phyloP scores from a whole-genome alignment of 2,329 filamentous ascomycete species.

The Ascochyta koolunga region DNA sequence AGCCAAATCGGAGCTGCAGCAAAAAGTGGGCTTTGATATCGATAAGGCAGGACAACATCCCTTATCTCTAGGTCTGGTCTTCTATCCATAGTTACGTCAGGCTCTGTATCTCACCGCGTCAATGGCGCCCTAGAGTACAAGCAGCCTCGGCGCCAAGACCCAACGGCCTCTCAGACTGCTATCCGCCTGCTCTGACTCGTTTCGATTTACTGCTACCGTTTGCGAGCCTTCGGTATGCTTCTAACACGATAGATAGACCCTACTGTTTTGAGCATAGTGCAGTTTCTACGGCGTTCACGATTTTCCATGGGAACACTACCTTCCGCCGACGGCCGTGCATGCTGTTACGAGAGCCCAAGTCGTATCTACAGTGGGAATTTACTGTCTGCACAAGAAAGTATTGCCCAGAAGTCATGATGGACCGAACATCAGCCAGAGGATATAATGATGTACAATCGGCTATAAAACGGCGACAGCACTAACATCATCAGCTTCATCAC shows the following conservation, averaged over 20 bases:
- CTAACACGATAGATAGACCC: slow-evolving; percentile 19
- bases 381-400: no score
- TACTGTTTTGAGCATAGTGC: slow-evolving; percentile 4
- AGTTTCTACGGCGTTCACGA: slow-evolving; percentile 1
- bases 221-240: slow-evolving; percentile 2
- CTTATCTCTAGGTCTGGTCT: slow-evolving; percentile 11
- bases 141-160: slow-evolving; percentile 32
- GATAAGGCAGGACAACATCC: slow-evolving; percentile 3
- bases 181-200: slow-evolving; percentile 11
- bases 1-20: not conserved
- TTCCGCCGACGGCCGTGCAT: slow-evolving; percentile 12
- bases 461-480: not conserved
- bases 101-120: slow-evolving; percentile 18
- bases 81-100: slow-evolving; percentile 37
- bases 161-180: slow-evolving; percentile 10
- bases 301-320: not conserved
- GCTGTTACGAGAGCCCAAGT: slow-evolving; percentile 18
- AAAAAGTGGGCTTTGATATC: slow-evolving; percentile 2
- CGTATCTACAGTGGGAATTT: slow-evolving; percentile 3
- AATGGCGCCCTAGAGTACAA: slow-evolving; percentile 14
- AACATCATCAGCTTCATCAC: no score
- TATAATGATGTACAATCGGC: no score
- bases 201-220: slow-evolving; percentile 14
- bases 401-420: slow-evolving; percentile 29
- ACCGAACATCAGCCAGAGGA: no score